Evolutionary conservation across 1,284 basidiomycete genomes (phyloP), one percentile per base, ranked within the genome.

Genomic region (Ceratobasidium sp.): DNA sequence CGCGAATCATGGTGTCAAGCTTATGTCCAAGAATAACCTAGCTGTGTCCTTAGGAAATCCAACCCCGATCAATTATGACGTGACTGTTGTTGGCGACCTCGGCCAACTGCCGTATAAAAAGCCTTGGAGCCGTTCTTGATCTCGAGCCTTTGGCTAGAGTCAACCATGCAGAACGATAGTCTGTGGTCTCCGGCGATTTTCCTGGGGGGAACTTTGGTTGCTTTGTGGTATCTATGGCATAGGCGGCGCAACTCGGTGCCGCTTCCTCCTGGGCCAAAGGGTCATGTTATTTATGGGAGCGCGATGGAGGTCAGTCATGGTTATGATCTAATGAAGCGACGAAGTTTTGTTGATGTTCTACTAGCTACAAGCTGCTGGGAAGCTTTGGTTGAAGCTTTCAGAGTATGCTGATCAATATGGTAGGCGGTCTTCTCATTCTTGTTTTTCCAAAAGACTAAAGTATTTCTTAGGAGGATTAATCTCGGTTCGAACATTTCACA

Each of bases 321-420:
- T 48, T 17, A 4, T n/a, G n/a, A n/a, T 33, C 33, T 33, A 4
- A 33, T 33, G 33, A 48, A 48, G 7, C 46, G 17, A 12, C 46
- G 46, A 10, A 9, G 46, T 9, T 48, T 17, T 48, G 46, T 17
- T 48, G 17, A 48, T 9, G 17, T 12, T 48, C 46, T 10, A 48
- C 46, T 54, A 70, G 68, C 20, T 70, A 6, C 26, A 52, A 70
- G 38, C 33, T 17, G 52, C 68, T 6, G 26, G 28, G 28, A 50
- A 50, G 54, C 54, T 57, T 28, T 70, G 68, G 68, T 52, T 70
- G 9, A 70, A 70, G 68, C 38, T 70, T 42, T n/a, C 68, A 1
- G 68, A 70, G 52, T 70, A 70, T 33, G 42, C 33, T 23, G 68
- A 56, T 42, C 38, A 70, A 23, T 56, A 70, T 70, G 68, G 68